Evolutionary conservation across 2,329 filamentous ascomycete genomes (phyloP), one percentile per base, ranked within the genome.

Genomic region (Leptographium radiaticola): DNA sequence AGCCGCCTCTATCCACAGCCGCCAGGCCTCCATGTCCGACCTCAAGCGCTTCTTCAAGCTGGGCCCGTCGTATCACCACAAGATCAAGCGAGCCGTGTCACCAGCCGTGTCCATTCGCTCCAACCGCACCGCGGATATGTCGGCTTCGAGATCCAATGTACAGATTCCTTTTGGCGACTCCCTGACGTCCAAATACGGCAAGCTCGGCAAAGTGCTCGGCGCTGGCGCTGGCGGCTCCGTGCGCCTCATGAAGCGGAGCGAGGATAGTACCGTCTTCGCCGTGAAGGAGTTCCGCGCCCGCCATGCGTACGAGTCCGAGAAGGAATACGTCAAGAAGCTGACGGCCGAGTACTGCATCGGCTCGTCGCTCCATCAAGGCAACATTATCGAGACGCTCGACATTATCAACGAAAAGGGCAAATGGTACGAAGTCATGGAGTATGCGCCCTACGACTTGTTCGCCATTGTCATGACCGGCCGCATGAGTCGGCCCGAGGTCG

Each of bases 371-470:
- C 93, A 97, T 63, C 93, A 98, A 63, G 91, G 93, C 62, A 98
- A 98, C 66, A 89, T 98, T 61, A 97, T 98, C 62, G 93, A 98
- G 68, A 97, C 93, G 1, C 78, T 98, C 60, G 93, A 98, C 67
- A 95, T 98, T 58, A 81, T 98, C 12, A 87, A 94, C 60, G 93
- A 98, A 70, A 93, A 91, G 68, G 83, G 81, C 51, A 89, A 86
- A 59, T 98, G 93, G 89, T 98, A 89, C 64, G 91, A 97, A 65
- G 93, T 98, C 44, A 98, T 98, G 93, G 93, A 98, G 66, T 98
- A 95, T 64, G 93, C 90, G 12, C 93, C 93, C 0, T 98, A 77
- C 64, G 93, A 98, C 67, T 77, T 98, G 34, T 98, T 98, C 66
- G 93, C 93, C 13, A 95, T 94, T 59, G 93, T 98, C 60, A 98